Percentiles rank a stretch among this genome's conserved stretches.
phyloP scores from a whole-genome alignment of 305 asterid genomes.

The Fraxinus albicans region DNA sequence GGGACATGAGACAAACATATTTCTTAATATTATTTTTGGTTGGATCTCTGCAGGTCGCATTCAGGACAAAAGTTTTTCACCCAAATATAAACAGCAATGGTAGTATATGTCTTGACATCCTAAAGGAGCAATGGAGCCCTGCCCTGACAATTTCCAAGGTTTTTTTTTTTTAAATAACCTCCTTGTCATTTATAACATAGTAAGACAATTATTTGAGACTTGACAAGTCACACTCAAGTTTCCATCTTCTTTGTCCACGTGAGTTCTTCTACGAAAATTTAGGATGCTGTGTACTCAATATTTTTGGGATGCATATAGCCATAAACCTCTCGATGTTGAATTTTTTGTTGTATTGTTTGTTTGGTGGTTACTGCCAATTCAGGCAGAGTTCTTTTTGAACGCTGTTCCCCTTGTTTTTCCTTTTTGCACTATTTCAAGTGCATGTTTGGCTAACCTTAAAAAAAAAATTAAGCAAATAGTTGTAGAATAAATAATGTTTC shows the following conservation, averaged over 20 bases:
- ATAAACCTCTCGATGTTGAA: neutral
- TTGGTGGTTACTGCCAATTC: neutral
- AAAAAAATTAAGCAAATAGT: neutral
- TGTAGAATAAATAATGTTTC: neutral
- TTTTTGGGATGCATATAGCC: neutral
- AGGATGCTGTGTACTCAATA: neutral
- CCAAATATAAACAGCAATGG: constrained; percentile 28
- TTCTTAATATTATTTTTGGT: neutral
- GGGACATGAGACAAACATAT: neutral
- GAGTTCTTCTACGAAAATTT: neutral
- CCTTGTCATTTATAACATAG: neutral
- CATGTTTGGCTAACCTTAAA: neutral
- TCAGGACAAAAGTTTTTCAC: neutral
- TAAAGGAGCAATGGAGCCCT: constrained; percentile 44
- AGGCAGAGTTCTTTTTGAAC: neutral
- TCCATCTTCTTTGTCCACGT: neutral
- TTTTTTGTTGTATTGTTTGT: neutral
- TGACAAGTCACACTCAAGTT: neutral
- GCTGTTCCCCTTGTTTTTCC: neutral
- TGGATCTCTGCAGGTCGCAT: neutral
- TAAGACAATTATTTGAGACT: neutral
- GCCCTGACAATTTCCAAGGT: constrained; percentile 39
- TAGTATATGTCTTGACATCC: constrained; percentile 35
- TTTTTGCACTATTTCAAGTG: neutral
- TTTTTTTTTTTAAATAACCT: neutral